phyloP scores from a whole-genome alignment of 1,139 yeast genomes.

The Scheffersomyces lignicola region DNA sequence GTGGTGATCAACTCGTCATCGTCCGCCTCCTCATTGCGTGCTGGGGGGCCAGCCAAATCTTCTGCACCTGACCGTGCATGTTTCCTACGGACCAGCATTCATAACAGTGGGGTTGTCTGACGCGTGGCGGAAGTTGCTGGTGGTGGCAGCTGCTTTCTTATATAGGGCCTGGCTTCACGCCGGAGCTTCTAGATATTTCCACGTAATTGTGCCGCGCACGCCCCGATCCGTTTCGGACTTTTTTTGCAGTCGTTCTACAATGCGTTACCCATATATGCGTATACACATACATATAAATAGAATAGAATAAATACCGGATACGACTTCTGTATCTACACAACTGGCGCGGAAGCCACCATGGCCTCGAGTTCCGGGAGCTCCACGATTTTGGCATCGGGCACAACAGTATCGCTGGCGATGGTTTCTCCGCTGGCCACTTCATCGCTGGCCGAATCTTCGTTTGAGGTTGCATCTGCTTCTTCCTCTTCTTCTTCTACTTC shows the following conservation, averaged over 20 bases:
- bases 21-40: conserved; percentile 11
- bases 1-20: conserved; percentile 8
- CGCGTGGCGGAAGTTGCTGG: too few relatives aligned
- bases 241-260: too few relatives aligned
- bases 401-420: not conserved
- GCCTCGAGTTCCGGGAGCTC: not conserved
- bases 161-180: too few relatives aligned
- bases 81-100: not conserved
- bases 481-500: conserved; percentile 2
- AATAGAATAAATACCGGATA: not conserved
- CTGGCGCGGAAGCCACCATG: not conserved
- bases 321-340: too few relatives aligned
- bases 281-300: not conserved
- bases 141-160: too few relatives aligned
- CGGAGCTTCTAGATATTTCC: too few relatives aligned
- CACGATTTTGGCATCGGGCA: not conserved
- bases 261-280: too few relatives aligned
- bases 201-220: too few relatives aligned
- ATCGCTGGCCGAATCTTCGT: conserved; percentile 1
- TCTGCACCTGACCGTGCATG: conserved; percentile 5
- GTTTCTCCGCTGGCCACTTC: conserved; percentile 3
- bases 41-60: too few relatives aligned
- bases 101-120: too few relatives aligned
- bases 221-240: too few relatives aligned
- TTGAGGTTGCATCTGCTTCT: not conserved